Percentiles rank a stretch among this genome's conserved stretches.
These are phyloP conservation scores for Hypoxylon perforatum DNA, from an alignment of 495 filamentous ascomycete genomes.

Conservation along the genomic window DNA sequence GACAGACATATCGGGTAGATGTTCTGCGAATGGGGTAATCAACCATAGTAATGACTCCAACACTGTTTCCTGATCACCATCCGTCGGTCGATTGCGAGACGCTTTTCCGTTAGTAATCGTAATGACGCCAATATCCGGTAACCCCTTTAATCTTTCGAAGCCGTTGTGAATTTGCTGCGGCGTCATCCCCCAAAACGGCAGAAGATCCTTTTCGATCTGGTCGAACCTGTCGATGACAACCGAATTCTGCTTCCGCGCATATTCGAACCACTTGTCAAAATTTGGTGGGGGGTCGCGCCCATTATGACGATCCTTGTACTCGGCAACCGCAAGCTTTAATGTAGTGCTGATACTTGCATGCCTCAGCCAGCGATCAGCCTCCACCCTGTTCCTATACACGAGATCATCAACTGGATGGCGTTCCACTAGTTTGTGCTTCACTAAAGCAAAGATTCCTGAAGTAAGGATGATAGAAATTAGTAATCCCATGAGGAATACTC, in stretches of 20 bases:
- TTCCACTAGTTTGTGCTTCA: constrained; percentile 30
- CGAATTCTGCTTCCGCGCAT: constrained; percentile 70
- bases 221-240: constrained; percentile 80
- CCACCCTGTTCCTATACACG: constrained; percentile 61
- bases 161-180: constrained; percentile 68
- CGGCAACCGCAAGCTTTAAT: constrained; percentile 62
- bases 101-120: constrained; percentile 63
- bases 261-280: constrained; percentile 81
- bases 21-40: constrained; percentile 73
- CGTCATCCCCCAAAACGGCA: constrained; percentile 77
- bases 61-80: constrained; percentile 61
- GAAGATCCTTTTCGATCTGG: constrained; percentile 74
- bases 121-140: constrained; percentile 44
- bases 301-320: constrained; percentile 67
- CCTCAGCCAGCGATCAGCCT: constrained; percentile 56
- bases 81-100: constrained; percentile 54
- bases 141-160: constrained; percentile 37
- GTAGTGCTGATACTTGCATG: constrained; percentile 62
- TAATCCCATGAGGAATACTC: constrained; percentile 49
- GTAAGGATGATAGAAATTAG: constrained; percentile 45
- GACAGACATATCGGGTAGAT: constrained; percentile 83
- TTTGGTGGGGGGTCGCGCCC: constrained; percentile 68
- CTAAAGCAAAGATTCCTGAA: constrained; percentile 45
- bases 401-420: constrained; percentile 51
- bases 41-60: constrained; percentile 72